Conservation (phyloP, 768 basidiomycete genomes). For the Udeniomyces megalosporus region DNA sequence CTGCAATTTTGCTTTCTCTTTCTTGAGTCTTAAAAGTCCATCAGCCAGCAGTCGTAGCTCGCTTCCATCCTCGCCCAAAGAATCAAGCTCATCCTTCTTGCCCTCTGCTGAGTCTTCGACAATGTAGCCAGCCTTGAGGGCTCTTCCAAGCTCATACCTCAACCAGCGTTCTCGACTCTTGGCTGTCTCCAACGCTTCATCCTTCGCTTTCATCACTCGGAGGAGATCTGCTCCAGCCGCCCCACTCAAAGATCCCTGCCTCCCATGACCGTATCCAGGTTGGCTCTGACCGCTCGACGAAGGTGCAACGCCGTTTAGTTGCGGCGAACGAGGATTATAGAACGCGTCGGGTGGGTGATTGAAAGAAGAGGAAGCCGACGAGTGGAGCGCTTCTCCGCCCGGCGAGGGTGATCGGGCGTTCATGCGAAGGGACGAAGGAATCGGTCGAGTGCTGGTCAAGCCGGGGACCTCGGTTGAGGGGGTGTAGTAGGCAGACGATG, state of each 20-base stretch:
- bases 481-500: too few species aligned
- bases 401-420: conserved; percentile 9
- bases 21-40: conserved; percentile 65
- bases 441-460: neutral
- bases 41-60: conserved; percentile 39
- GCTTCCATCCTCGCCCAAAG: conserved; percentile 1
- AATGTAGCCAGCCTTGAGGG: conserved; percentile 61
- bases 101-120: conserved; percentile 40
- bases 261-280: neutral
- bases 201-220: conserved; percentile 64
- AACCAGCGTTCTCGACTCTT: conserved; percentile 73
- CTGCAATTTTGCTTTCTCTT: conserved; percentile 72
- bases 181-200: conserved; percentile 57
- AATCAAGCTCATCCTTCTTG: conserved; percentile 25
- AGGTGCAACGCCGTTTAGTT: neutral
- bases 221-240: conserved; percentile 44
- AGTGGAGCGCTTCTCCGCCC: neutral
- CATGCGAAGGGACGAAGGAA: neutral
- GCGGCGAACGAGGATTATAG: conserved; percentile 24
- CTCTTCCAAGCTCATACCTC: conserved; percentile 58
- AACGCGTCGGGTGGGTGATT: conserved; percentile 49
- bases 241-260: conserved; percentile 15
- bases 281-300: neutral
- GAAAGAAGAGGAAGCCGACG: conserved; percentile 17
- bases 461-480: too few species aligned